Evolutionary conservation across 208 protist species (phyloP).

Genomic region (Leishmania major): DNA sequence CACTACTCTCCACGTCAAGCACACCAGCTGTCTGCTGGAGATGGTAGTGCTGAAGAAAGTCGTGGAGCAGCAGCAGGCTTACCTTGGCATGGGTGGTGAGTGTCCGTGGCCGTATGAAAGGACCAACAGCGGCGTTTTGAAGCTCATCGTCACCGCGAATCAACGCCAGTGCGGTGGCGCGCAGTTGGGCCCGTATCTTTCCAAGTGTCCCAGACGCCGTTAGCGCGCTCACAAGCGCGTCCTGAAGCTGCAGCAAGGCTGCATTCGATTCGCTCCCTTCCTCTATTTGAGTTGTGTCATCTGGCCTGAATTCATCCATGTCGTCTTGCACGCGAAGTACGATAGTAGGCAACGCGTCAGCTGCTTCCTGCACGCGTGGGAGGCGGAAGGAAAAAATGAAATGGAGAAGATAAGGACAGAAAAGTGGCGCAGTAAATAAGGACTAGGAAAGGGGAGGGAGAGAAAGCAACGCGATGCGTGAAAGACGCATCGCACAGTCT

Average conservation of each 20-base stretch:
- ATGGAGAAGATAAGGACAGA: neutral
- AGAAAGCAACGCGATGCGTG: neutral
- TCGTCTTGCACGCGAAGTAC: neutral
- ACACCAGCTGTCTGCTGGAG: slow-evolving; percentile 63
- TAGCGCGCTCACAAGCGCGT: slow-evolving; percentile 72
- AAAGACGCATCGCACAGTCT: neutral
- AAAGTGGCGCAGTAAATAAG: neutral
- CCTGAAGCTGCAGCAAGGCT: slow-evolving; percentile 72
- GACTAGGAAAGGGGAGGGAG: neutral
- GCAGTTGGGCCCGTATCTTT: slow-evolving; percentile 76
- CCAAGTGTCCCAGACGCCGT: slow-evolving; percentile 61
- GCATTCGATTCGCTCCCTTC: slow-evolving; percentile 74
- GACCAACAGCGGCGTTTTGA: slow-evolving; percentile 42
- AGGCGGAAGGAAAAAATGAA: neutral
- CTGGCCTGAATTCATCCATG: slow-evolving; percentile 27
- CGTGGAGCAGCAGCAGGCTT: slow-evolving; percentile 67
- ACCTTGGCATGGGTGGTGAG: slow-evolving; percentile 38
- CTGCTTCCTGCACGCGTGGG: too few species aligned
- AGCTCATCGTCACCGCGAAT: slow-evolving; percentile 67
- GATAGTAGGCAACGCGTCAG: neutral
- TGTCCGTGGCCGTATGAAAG: slow-evolving; percentile 19
- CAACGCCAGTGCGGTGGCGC: slow-evolving; percentile 63
- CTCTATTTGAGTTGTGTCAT: slow-evolving; percentile 23
- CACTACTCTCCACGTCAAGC: slow-evolving; percentile 55
- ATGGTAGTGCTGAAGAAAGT: slow-evolving; percentile 68